Evolutionary conservation across 495 filamentous ascomycete species (phyloP).

Genomic region (Antarctomyces pellizariae): DNA sequence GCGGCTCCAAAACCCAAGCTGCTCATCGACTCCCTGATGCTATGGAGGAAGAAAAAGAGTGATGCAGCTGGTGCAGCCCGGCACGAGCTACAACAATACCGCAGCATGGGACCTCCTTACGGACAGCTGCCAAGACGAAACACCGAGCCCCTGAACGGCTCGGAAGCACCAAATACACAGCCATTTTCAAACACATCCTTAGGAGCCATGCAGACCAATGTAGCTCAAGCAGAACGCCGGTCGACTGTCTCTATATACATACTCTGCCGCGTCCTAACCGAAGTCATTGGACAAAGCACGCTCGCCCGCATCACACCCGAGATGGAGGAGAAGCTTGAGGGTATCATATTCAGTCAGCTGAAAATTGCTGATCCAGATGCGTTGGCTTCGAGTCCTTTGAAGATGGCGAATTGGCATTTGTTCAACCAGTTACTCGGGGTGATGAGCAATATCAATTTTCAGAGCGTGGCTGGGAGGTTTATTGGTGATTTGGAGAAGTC

Average conservation of each 20-base stretch:
- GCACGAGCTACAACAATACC: constrained; percentile 30
- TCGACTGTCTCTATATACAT: constrained; percentile 88
- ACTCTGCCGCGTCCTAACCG: constrained; percentile 77
- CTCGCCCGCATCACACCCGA: constrained; percentile 59
- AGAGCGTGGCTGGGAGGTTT: constrained; percentile 61
- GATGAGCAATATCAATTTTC: constrained; percentile 83
- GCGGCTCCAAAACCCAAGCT: constrained; percentile 81
- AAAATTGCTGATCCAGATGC: constrained; percentile 70
- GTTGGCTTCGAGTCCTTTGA: constrained; percentile 51
- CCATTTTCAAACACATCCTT: no score
- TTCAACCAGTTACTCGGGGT: constrained; percentile 78
- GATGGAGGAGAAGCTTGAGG: constrained; percentile 76
- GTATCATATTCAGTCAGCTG: constrained; percentile 82
- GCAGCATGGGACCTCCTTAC: constrained; percentile 17
- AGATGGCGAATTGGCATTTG: constrained; percentile 83
- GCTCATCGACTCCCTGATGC: constrained; percentile 92
- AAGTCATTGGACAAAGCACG: constrained; percentile 78
- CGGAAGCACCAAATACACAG: neutral
- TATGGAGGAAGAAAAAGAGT: constrained; percentile 86
- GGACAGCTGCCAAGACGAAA: constrained; percentile 25
- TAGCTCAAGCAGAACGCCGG: constrained; percentile 56
- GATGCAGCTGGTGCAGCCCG: constrained; percentile 49
- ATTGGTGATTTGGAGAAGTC: constrained; percentile 52
- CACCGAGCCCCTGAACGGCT: constrained; percentile 26
- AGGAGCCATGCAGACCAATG: no score